These are phyloP conservation scores for Botrytis porri DNA, from an alignment of 2,329 filamentous ascomycete genomes.

Conservation along the genomic window DNA sequence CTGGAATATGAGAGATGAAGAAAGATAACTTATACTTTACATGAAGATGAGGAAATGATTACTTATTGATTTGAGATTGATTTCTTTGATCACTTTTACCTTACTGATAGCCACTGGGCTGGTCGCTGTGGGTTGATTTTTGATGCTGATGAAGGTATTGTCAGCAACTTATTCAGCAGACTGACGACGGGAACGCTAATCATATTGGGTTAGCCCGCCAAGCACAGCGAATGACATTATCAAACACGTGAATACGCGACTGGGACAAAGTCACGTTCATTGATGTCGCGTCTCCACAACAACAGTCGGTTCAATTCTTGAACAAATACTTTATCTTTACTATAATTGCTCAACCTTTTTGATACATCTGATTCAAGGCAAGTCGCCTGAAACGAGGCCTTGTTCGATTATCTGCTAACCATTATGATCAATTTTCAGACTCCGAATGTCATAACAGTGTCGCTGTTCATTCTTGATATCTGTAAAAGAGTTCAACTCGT, in stretches of 20 bases:
- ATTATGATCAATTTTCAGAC: background rate
- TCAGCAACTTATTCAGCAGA: constrained; percentile 15
- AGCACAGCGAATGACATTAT: background rate
- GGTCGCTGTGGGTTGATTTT: constrained; percentile 2
- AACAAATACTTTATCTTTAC: background rate
- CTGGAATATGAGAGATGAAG: constrained; percentile 27
- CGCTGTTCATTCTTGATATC: background rate
- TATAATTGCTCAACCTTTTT: background rate
- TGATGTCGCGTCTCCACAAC: background rate
- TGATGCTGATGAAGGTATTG: constrained; percentile 9
- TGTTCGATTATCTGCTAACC: background rate
- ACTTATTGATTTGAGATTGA: constrained; percentile 15
- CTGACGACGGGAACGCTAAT: background rate
- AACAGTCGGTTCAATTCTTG: background rate
- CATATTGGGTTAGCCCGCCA: background rate
- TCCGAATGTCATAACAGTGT: background rate
- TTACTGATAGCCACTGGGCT: constrained; percentile 4
- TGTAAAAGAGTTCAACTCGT: background rate
- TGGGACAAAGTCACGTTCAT: background rate
- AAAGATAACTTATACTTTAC: constrained; percentile 25
- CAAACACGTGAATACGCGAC: background rate
- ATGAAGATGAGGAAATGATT: constrained; percentile 19
- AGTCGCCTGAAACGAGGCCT: background rate
- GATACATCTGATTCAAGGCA: background rate
- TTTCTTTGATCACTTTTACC: constrained; percentile 6